These are phyloP conservation scores for Micractinium sp. DNA, from an alignment of 139 green algal genomes.

Conservation along the genomic window DNA sequence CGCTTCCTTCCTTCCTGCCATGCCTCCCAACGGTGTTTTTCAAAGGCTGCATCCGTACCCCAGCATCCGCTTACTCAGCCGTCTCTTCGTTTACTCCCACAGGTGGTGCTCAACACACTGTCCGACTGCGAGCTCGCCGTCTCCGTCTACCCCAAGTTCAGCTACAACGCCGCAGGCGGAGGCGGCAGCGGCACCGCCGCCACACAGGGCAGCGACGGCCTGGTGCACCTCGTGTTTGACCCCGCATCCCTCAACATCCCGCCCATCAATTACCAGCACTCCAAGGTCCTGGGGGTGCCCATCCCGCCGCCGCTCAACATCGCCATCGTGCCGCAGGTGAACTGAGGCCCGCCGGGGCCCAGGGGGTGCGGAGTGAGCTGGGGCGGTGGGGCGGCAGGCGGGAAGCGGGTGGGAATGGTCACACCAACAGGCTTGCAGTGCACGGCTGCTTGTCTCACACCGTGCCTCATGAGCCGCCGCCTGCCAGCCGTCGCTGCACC, in stretches of 20 bases:
- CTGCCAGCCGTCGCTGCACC: no score
- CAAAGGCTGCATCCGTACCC: no score
- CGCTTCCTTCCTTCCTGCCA: no score
- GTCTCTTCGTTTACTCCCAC: neutral
- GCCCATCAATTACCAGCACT: constrained; percentile 66
- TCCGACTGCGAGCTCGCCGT: constrained; percentile 59
- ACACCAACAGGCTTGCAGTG: neutral
- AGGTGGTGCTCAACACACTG: constrained; percentile 48
- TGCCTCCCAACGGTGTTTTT: no score
- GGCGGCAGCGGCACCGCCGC: constrained; percentile 59
- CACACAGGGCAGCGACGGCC: neutral
- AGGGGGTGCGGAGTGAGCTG: neutral
- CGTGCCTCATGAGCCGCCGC: neutral
- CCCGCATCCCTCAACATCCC: constrained; percentile 67
- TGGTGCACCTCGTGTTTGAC: constrained; percentile 46
- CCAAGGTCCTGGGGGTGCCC: constrained; percentile 74
- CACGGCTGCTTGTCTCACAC: neutral
- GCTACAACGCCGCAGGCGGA: constrained; percentile 79
- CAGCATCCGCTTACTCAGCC: neutral
- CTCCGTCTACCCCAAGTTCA: constrained; percentile 67
- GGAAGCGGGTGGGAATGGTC: constrained; percentile 49
- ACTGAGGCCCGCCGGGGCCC: no score
- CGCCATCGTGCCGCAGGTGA: constrained; percentile 60
- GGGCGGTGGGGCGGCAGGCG: neutral
- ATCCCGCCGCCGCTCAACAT: constrained; percentile 83